phyloP scores from a whole-genome alignment of 2,329 filamentous ascomycete species.

The Didymosphaeria variabile region DNA sequence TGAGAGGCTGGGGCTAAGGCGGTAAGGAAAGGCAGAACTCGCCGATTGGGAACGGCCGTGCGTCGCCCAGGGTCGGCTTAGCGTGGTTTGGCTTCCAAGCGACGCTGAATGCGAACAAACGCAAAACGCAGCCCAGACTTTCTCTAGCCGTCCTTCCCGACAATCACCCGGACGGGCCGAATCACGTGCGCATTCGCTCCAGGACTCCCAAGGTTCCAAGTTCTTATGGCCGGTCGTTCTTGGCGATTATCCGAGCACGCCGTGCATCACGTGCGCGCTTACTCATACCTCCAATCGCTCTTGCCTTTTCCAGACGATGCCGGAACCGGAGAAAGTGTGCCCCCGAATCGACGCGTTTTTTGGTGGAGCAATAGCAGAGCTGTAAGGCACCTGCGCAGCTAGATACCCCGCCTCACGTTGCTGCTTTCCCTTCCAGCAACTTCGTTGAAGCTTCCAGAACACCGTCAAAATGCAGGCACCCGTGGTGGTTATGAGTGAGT shows the following conservation, averaged over 20 bases:
- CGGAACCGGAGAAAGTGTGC: conserved; percentile 19
- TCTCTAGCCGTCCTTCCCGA: background rate
- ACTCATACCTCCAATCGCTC: background rate
- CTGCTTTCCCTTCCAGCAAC: conserved; percentile 25
- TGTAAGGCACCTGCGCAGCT: conserved; percentile 35
- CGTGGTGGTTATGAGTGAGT: conserved; percentile 78
- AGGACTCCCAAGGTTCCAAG: too few species aligned
- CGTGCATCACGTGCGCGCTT: background rate
- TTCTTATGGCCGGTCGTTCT: background rate
- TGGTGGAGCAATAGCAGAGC: conserved; percentile 31
- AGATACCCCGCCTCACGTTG: conserved; percentile 37
- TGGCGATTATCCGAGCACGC: conserved; percentile 1
- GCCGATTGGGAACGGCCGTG: conserved; percentile 23
- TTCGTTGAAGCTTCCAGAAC: conserved; percentile 20
- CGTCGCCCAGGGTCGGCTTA: conserved; percentile 27
- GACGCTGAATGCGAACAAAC: conserved; percentile 22
- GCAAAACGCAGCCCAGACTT: conserved; percentile 1
- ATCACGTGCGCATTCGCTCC: too few species aligned
- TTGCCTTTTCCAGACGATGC: background rate
- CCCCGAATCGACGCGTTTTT: conserved; percentile 36
- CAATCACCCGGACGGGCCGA: background rate
- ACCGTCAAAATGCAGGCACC: conserved; percentile 74
- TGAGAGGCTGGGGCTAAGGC: conserved; percentile 43
- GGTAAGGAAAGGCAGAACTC: conserved; percentile 35
- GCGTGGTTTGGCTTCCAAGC: conserved; percentile 27